phyloP scores from a whole-genome alignment of 306 rosid genomes.

The Aeschynomene evenia region DNA sequence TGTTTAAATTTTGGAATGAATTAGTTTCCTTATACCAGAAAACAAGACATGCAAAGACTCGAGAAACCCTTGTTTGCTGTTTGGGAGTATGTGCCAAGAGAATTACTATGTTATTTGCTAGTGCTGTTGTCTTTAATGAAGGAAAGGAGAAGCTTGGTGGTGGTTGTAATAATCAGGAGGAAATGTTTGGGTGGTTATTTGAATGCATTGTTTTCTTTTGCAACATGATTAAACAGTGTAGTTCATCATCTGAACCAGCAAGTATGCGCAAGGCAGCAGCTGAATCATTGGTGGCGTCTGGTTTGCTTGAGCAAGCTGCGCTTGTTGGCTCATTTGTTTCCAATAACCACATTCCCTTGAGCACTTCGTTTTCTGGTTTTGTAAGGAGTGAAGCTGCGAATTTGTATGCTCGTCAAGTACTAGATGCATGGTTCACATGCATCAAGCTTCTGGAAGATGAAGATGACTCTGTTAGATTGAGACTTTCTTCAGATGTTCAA shows the following conservation, averaged over 20 bases:
- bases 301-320: slow-evolving; percentile 79
- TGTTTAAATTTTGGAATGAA: slow-evolving; percentile 74
- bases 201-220: slow-evolving; percentile 60
- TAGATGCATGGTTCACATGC: slow-evolving; percentile 80
- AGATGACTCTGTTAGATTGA: slow-evolving; percentile 68
- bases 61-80: slow-evolving; percentile 68
- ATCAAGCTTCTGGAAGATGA: slow-evolving; percentile 93
- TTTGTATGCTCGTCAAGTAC: slow-evolving; percentile 62
- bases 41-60: slow-evolving; percentile 77
- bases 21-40: slow-evolving; percentile 57
- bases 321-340: slow-evolving; percentile 47
- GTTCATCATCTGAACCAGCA: slow-evolving; percentile 68
- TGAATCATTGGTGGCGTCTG: slow-evolving; percentile 77
- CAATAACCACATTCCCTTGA: slow-evolving; percentile 37
- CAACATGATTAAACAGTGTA: slow-evolving; percentile 49
- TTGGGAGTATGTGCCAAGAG: slow-evolving; percentile 72
- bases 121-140: slow-evolving; percentile 42
- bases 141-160: slow-evolving; percentile 13
- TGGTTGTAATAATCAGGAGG: slow-evolving; percentile 34
- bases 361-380: slow-evolving; percentile 36
- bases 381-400: slow-evolving; percentile 52
- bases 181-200: slow-evolving; percentile 36
- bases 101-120: slow-evolving; percentile 49
- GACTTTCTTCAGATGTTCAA: slow-evolving; percentile 69
- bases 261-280: slow-evolving; percentile 84